Conservation (phyloP, 805 yeast genomes). For the Candida lessepsii region DNA sequence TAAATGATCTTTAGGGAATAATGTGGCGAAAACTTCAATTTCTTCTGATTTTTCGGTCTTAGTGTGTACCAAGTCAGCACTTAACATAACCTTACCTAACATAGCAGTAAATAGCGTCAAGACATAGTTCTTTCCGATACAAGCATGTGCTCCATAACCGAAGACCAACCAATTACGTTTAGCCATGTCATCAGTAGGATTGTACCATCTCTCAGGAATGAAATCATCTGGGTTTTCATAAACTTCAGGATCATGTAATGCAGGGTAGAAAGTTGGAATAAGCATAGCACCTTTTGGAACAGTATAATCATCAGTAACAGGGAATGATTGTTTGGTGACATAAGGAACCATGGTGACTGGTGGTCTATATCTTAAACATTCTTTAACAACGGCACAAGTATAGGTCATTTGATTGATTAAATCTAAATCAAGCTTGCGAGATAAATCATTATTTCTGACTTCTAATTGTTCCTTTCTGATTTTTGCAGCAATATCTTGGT, state of each 20-base stretch:
- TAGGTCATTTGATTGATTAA: conserved; percentile 84
- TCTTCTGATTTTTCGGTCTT: conserved; percentile 85
- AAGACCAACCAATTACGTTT: conserved; percentile 94
- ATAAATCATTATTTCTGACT: conserved; percentile 77
- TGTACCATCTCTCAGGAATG: conserved; percentile 96
- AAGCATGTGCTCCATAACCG: conserved; percentile 96
- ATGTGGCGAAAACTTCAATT: conserved; percentile 95
- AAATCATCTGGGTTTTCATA: conserved; percentile 93
- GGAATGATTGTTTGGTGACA: conserved; percentile 83
- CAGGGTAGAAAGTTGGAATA: conserved; percentile 92
- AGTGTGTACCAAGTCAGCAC: conserved; percentile 77
- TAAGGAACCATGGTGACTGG: conserved; percentile 99
- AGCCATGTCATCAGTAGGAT: conserved; percentile 70
- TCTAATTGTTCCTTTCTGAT: conserved; percentile 88
- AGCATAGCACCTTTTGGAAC: conserved; percentile 98
- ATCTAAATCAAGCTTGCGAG: conserved; percentile 58
- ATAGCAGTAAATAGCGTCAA: conserved; percentile 84
- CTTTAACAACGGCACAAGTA: conserved; percentile 88
- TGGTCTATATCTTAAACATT: conserved; percentile 90
- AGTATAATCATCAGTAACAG: conserved; percentile 76
- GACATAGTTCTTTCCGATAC: conserved; percentile 93
- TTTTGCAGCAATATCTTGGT: conserved; percentile 85
- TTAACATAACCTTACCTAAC: conserved; percentile 86
- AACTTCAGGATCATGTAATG: conserved; percentile 95
- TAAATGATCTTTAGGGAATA: conserved; percentile 96